phyloP scores from a whole-genome alignment of 2,329 filamentous ascomycete genomes.

The Aspergillus luchuensis region DNA sequence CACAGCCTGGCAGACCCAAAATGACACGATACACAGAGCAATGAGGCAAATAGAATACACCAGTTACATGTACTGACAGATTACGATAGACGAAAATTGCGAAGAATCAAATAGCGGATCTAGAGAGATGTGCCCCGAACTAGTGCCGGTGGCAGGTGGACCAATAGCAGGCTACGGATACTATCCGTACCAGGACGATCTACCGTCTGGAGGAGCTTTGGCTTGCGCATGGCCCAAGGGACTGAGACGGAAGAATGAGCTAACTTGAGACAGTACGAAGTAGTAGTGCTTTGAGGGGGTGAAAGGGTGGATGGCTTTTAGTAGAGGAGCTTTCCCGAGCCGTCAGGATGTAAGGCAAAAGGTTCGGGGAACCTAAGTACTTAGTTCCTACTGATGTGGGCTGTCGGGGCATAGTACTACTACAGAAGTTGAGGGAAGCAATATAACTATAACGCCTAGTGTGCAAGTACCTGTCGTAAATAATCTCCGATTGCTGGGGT shows the following conservation, averaged over 20 bases:
- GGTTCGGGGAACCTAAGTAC: neutral
- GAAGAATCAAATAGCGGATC: conserved; percentile 19
- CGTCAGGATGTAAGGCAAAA: neutral
- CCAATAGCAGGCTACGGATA: conserved; percentile 14
- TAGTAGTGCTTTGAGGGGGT: no score
- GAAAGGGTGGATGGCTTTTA: neutral
- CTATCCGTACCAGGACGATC: conserved; percentile 11
- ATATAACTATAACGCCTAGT: conserved; percentile 7
- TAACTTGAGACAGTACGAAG: no score
- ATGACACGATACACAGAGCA: neutral
- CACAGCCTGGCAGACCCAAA: neutral
- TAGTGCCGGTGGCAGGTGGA: conserved; percentile 8
- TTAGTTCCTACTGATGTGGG: neutral
- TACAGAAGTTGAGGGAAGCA: neutral
- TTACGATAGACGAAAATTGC: neutral
- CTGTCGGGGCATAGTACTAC: neutral
- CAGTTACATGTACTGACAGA: neutral
- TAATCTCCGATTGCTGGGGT: neutral
- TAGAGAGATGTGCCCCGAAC: conserved; percentile 19
- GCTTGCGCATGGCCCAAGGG: conserved; percentile 19
- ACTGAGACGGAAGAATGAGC: neutral
- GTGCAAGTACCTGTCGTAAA: neutral
- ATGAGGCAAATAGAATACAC: neutral
- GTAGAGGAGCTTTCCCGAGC: neutral
- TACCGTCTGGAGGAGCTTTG: conserved; percentile 13